Evolutionary conservation across 768 basidiomycete species (phyloP).

Genomic region (Termitomyces sp.): DNA sequence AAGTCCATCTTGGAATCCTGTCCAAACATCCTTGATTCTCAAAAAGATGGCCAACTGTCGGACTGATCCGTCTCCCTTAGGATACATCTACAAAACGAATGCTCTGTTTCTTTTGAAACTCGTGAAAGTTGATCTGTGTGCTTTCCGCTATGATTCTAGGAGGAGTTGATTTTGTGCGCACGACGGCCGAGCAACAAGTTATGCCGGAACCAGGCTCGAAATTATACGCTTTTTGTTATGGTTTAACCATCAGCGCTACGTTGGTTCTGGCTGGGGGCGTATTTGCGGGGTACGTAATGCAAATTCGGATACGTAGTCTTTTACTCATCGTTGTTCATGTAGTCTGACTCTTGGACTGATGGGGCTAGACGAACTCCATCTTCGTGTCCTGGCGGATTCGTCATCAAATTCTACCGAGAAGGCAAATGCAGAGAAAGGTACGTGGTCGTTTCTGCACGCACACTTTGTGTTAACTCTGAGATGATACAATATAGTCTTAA

Average conservation of each 20-base stretch:
- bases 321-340: neutral
- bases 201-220: constrained; percentile 35
- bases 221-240: constrained; percentile 61
- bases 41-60: neutral
- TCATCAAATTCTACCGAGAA: constrained; percentile 69
- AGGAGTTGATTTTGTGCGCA: neutral
- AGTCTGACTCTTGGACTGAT: constrained; percentile 89
- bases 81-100: neutral
- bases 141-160: neutral
- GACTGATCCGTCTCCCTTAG: neutral
- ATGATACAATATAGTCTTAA: constrained; percentile 34
- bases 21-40: neutral
- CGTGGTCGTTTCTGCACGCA: neutral
- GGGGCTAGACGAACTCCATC: constrained; percentile 91
- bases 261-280: constrained; percentile 86
- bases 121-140: too few species aligned
- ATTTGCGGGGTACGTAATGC: constrained; percentile 73
- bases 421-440: constrained; percentile 66
- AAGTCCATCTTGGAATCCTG: neutral
- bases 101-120: too few species aligned
- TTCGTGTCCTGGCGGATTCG: constrained; percentile 77
- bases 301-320: neutral
- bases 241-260: constrained; percentile 55
- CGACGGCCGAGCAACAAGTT: neutral
- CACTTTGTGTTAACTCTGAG: neutral